Conservation (phyloP, 2,329 filamentous ascomycete genomes). For the Ophiocordyceps unilateralis region DNA sequence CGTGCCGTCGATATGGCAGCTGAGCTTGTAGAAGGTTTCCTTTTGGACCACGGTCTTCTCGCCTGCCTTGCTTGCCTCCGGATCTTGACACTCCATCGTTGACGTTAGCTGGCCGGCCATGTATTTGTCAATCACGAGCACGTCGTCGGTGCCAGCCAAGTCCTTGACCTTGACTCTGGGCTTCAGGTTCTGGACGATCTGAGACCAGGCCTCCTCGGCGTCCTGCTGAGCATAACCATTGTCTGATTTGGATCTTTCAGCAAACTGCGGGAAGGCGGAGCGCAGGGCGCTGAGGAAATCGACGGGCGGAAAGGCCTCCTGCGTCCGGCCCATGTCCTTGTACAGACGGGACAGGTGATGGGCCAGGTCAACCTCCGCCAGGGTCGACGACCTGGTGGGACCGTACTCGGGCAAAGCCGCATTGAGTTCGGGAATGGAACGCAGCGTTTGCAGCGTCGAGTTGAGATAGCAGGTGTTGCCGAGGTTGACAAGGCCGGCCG, state of each 20-base stretch:
- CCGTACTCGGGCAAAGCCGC: conserved; percentile 50
- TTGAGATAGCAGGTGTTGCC: conserved; percentile 99
- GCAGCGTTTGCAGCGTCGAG: conserved; percentile 83
- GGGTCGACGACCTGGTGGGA: conserved; percentile 10
- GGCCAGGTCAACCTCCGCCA: conserved; percentile 52
- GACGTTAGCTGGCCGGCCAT: conserved; percentile 71
- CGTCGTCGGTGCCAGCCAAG: conserved; percentile 26
- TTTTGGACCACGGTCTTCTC: conserved; percentile 51
- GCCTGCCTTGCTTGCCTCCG: conserved; percentile 53
- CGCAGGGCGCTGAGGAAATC: conserved; percentile 71
- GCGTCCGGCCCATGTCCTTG: conserved; percentile 76
- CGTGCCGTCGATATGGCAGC: conserved; percentile 79
- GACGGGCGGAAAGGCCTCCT: conserved; percentile 69
- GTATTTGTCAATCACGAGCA: conserved; percentile 78
- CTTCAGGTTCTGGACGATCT: conserved; percentile 72
- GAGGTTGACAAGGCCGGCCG: conserved; percentile 76
- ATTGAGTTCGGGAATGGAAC: conserved; percentile 80
- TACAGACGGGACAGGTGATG: conserved; percentile 67
- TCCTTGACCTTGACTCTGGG: conserved; percentile 56
- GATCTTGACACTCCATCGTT: conserved; percentile 68
- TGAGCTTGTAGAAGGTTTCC: conserved; percentile 78
- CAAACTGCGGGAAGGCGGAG: conserved; percentile 75
- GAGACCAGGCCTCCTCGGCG: conserved; percentile 95
- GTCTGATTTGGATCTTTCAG: conserved; percentile 68
- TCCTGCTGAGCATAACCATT: conserved; percentile 92